Base-by-base conservation (phyloP, 441 rosid genomes). In the Populus hybrid region DNA sequence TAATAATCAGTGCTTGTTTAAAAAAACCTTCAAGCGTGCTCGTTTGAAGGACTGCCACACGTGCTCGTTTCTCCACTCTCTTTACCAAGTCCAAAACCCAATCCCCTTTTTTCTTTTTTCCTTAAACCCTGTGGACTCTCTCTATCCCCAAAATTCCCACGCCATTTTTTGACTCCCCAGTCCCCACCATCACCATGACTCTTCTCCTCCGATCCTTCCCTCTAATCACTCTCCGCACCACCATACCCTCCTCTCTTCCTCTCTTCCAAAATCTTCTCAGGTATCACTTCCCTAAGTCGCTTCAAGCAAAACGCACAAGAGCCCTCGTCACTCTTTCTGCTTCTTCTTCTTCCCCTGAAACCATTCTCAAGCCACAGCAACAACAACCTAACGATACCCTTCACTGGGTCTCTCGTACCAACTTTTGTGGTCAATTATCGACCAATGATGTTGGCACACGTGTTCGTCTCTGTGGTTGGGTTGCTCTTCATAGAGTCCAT, bases 401-500 rank as follows among this genome's bases (percentile, higher is more conserved):
- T 36, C 74, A 77, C n/a, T 95, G 99, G 97, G 95, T 91, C 68
- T 88, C 97, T 1, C 89, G 97, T 66, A 87, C 92, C 8, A 86
- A 73, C 5, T 79, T 84, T 9, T 96, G 98, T 70, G 97, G 98
- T 8, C 86, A 90, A 21, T 83, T 94, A 84, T 87, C 92, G 42
- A 68, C 79, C 4, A 82, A 84, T 0, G 94, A 94, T 78, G 92
- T 93, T 71, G 96, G 98, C 12, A 85, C 85, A 78, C 85, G 93
- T 73, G 97, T 96, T 77, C 87, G 87, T 73, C 95, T 96, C 74
- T 94, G 97, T 50, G 99, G 98, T 0, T 96, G 98, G 99, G 99
- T 96, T 61, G 99, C 98, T 1, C 88, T 91, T 65, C 97, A 90
- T 75, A 81, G 99, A 71, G 91, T 91, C 79, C 99, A 96, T 50